A percentile compares a stretch with the other conserved stretches of the same genome.
Conservation (phyloP, 83 land plant species). For the Larix sibirica region DNA sequence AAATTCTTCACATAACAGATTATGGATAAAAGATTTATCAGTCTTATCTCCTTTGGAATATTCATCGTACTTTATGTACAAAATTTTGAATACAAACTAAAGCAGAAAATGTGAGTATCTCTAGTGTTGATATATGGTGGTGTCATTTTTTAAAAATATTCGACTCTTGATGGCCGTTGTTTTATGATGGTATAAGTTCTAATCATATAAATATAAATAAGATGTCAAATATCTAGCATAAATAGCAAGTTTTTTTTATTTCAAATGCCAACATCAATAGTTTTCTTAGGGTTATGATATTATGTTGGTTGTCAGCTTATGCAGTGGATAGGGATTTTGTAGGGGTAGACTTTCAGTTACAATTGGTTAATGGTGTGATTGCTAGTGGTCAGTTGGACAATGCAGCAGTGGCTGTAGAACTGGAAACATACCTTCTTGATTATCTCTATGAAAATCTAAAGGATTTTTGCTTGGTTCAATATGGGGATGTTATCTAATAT, state of each 20-base stretch:
- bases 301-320: constrained; percentile 4
- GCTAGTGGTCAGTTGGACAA: constrained; percentile 41
- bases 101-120: background rate
- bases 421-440: constrained; percentile 75
- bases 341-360: constrained; percentile 79
- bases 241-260: constrained; percentile 9
- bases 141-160: background rate
- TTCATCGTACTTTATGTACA: background rate
- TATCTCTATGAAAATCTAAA: constrained; percentile 69
- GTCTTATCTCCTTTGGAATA: background rate
- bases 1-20: background rate
- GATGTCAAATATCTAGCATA: background rate
- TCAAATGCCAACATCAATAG: background rate
- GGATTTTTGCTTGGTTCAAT: constrained; percentile 80
- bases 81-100: background rate
- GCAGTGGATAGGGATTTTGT: constrained; percentile 74
- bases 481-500: constrained; percentile 75
- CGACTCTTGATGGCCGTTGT: background rate
- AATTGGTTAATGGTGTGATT: constrained; percentile 67
- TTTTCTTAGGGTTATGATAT: constrained; percentile 5
- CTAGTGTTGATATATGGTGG: background rate
- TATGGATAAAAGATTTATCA: background rate
- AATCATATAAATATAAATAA: constrained; percentile 13
- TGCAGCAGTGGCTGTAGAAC: constrained; percentile 46
- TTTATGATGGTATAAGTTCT: background rate